A percentile compares a stretch with the other conserved stretches of the same genome.
Evolutionary conservation across 352 stramenopile genomes (phyloP).

Genomic region (Phytophthora megakarya): DNA sequence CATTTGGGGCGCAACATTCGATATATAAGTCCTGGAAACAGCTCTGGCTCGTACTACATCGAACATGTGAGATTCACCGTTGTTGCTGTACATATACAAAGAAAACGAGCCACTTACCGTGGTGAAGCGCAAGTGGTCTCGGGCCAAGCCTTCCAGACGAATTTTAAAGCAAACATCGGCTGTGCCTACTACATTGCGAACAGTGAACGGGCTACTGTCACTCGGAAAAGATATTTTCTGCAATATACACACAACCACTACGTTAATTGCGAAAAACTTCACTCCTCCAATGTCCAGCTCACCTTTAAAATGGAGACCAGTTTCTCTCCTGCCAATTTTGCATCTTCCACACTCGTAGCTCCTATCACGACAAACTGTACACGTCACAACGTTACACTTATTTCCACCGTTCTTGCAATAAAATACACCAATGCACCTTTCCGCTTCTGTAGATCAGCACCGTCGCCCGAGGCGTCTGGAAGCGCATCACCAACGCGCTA

Average conservation of each 20-base stretch:
- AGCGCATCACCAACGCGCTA: slow-evolving; percentile 68
- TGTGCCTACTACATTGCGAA: slow-evolving; percentile 90
- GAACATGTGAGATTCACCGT: neutral
- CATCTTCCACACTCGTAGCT: slow-evolving; percentile 42
- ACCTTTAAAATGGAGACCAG: slow-evolving; percentile 66
- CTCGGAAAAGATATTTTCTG: slow-evolving; percentile 70
- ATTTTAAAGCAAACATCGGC: slow-evolving; percentile 91
- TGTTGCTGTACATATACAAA: neutral
- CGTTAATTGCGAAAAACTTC: neutral
- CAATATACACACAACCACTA: neutral
- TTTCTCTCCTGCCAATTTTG: slow-evolving; percentile 56
- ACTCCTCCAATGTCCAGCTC: neutral
- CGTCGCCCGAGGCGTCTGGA: slow-evolving; percentile 57
- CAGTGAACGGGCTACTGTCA: slow-evolving; percentile 46
- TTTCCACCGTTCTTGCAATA: neutral
- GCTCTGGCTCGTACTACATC: slow-evolving; percentile 96
- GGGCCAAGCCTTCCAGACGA: slow-evolving; percentile 72
- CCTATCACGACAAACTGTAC: slow-evolving; percentile 71
- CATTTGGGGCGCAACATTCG: slow-evolving; percentile 96
- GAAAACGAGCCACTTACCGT: slow-evolving; percentile 43
- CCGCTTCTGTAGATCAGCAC: slow-evolving; percentile 69
- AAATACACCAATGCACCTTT: slow-evolving; percentile 43
- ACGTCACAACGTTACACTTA: neutral
- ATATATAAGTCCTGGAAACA: slow-evolving; percentile 99
- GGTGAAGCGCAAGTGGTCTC: slow-evolving; percentile 65